Evolutionary conservation across 352 stramenopile species (phyloP).

Genomic region (Phytophthora pluvialis): DNA sequence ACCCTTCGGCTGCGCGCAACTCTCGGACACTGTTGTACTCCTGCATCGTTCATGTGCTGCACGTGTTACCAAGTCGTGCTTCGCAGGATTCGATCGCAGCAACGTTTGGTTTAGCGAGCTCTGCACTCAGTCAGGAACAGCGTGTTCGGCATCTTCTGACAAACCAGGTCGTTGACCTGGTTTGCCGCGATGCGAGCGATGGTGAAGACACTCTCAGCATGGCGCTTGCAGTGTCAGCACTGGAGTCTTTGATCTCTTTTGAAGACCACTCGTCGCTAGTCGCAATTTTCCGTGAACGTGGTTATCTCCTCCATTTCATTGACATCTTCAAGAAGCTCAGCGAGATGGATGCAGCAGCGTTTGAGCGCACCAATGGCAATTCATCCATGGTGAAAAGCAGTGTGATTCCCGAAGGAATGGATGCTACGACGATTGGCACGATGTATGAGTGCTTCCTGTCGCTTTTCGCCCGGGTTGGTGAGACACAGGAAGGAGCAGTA

Average conservation of each 20-base stretch:
- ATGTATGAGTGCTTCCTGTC: conserved; percentile 88
- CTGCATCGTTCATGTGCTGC: conserved; percentile 75
- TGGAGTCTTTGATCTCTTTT: conserved; percentile 72
- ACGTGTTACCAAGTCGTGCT: conserved; percentile 37
- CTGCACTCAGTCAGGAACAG: conserved; percentile 34
- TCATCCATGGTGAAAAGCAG: conserved; percentile 46
- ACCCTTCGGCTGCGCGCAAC: conserved; percentile 76
- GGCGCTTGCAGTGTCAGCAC: conserved; percentile 73
- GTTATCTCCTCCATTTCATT: conserved; percentile 84
- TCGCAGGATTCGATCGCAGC: conserved; percentile 26
- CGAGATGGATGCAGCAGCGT: conserved; percentile 64
- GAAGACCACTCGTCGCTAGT: conserved; percentile 56
- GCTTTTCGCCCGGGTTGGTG: conserved; percentile 70
- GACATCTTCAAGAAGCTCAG: conserved; percentile 77
- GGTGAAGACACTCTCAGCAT: conserved; percentile 81
- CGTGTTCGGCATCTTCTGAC: conserved; percentile 47
- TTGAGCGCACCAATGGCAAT: conserved; percentile 53
- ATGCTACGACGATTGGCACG: conserved; percentile 71
- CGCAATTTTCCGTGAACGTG: conserved; percentile 70
- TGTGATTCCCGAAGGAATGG: conserved; percentile 55
- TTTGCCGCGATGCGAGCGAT: conserved; percentile 81
- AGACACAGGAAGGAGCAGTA: conserved; percentile 66
- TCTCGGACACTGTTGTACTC: conserved; percentile 81
- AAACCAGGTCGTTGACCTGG: conserved; percentile 68
- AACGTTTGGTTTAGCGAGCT: conserved; percentile 19